Evolutionary conservation across 306 rosid genomes (phyloP).

Genomic region (Acacia acuminata): DNA sequence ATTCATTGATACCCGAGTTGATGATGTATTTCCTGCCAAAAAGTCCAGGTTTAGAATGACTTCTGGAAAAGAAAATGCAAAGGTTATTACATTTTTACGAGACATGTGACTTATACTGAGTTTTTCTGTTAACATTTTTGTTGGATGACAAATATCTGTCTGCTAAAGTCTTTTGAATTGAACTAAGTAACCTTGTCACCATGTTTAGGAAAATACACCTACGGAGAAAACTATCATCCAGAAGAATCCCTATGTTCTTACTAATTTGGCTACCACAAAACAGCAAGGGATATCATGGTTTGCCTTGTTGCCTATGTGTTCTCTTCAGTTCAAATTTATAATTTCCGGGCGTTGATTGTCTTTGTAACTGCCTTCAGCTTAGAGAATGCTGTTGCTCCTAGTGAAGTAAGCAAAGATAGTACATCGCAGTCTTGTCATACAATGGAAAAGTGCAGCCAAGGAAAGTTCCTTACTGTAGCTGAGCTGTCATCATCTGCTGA

Average conservation of each 20-base stretch:
- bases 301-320: slow-evolving; percentile 27
- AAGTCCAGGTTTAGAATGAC: slow-evolving; percentile 47
- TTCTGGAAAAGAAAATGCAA: slow-evolving; percentile 71
- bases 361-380: slow-evolving; percentile 43
- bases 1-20: slow-evolving; percentile 56
- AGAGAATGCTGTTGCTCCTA: slow-evolving; percentile 43
- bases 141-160: slow-evolving; percentile 14
- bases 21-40: slow-evolving; percentile 62
- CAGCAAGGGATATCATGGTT: slow-evolving; percentile 54
- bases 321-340: background rate
- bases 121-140: background rate
- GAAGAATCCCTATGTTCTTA: slow-evolving; percentile 51
- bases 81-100: slow-evolving; percentile 50
- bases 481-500: slow-evolving; percentile 71
- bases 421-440: slow-evolving; percentile 43
- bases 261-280: slow-evolving; percentile 47
- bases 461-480: slow-evolving; percentile 74
- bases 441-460: slow-evolving; percentile 57
- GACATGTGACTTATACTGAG: background rate
- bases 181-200: slow-evolving; percentile 25
- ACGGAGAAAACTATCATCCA: slow-evolving; percentile 51
- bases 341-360: slow-evolving; percentile 24
- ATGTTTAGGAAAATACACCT: slow-evolving; percentile 57
- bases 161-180: slow-evolving; percentile 15
- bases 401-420: slow-evolving; percentile 37